Base-by-base conservation (phyloP, 805 yeast species). In the Metschnikowia henanensis region DNA sequence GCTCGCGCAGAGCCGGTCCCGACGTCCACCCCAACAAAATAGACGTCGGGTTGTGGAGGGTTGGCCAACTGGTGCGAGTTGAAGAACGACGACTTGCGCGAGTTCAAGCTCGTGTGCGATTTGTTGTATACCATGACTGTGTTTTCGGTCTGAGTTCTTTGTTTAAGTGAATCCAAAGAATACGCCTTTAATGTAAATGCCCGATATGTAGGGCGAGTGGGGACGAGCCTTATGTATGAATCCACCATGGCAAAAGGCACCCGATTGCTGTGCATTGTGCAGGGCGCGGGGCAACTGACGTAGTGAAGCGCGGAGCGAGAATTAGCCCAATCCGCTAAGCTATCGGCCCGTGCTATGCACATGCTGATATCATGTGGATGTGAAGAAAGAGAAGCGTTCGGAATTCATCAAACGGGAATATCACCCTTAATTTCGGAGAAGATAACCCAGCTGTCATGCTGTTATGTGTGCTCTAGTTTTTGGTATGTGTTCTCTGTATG, bases 1-100 rank as follows among this genome's bases (percentile, higher is more conserved):
- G 98, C 98, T 51, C 99, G 75, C 5, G 97, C 97, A 2, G 96
- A 87, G 13, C 98, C 99, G 0, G 98, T 91, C n/a, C 99, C 99
- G 20, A 94, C 95, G 60, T 88, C 96, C 6, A 88, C 90, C 41
- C 96, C 96, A 43, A 88, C 78, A 58, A 81, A 87, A 62, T 72
- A 75, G 8, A 61, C 75, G 53, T 64, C 79, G 20, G 71, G 76
- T 50, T 60, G 75, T 42, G 68, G 77, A 41, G 61, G 72, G 60
- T 54, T 43, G 28, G 46, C 60, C 51, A 58, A 70, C 43, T 54
- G 65, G 44, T 61, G 60, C 26, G 64, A 49, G 48, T 67, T 67
- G 60, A 70, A 67, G 41, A 70, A 56, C 41, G 62, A 52, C 32
- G 77, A 66, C 36, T 60, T 64, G 54, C 72, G 66, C 5, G 71